Evolutionary conservation across 176 grass and related monocot genomes (phyloP).

Genomic region (Musa itinerans): DNA sequence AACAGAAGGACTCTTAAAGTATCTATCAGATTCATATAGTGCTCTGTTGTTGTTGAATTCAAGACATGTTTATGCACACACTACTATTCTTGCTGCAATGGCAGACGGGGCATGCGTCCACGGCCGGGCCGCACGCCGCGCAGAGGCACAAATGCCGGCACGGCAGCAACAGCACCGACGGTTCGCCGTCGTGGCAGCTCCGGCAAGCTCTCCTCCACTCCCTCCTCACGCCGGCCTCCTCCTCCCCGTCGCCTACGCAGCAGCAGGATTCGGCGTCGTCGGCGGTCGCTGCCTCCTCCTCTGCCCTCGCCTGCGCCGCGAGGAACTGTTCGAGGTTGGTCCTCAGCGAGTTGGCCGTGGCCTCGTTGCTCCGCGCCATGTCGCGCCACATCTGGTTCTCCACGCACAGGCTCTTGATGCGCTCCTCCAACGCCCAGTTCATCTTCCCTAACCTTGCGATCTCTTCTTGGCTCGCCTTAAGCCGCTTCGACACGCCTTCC

Average conservation of each 20-base stretch:
- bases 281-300: background rate
- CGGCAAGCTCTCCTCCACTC: constrained; percentile 12
- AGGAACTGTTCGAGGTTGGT: constrained; percentile 34
- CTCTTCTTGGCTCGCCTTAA: constrained; percentile 49
- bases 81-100: constrained; percentile 39
- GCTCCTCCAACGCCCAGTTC: constrained; percentile 55
- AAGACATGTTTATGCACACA: constrained; percentile 59
- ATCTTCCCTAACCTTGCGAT: constrained; percentile 22
- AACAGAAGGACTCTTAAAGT: no score
- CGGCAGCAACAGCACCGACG: constrained; percentile 51
- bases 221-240: background rate
- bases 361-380: constrained; percentile 44
- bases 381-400: constrained; percentile 61
- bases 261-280: constrained; percentile 56
- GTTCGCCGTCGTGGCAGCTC: constrained; percentile 29
- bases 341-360: constrained; percentile 30
- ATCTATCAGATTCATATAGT: no score
- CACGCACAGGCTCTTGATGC: constrained; percentile 19
- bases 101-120: constrained; percentile 44
- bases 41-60: no score
- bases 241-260: constrained; percentile 31
- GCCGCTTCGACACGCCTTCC: constrained; percentile 29
- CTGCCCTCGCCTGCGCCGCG: constrained; percentile 12
- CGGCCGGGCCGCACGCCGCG: constrained; percentile 34
- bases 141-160: constrained; percentile 63